Percentiles rank a stretch among this genome's conserved stretches.
Conservation (phyloP, 2,329 filamentous ascomycete species). For the Tolypocladium guangdongense region DNA sequence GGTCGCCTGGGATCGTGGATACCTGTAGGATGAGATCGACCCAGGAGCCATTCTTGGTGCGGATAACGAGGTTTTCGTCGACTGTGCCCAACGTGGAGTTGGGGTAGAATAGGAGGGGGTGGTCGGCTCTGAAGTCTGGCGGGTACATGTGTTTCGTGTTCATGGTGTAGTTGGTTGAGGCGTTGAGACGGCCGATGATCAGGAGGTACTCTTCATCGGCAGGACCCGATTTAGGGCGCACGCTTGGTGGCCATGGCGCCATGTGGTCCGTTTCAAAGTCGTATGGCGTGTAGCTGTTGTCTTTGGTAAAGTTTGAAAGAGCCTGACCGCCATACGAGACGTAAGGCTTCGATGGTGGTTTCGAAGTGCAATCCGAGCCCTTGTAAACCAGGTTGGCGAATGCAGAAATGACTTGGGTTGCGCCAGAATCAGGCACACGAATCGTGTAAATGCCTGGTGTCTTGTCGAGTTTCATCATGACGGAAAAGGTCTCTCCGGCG, state of each 20-base stretch:
- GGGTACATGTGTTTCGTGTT: not conserved
- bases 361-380: not conserved
- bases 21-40: slow-evolving; percentile 22
- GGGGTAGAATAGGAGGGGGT: slow-evolving; percentile 3
- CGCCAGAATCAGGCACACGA: slow-evolving; percentile 8
- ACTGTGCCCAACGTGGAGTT: not conserved
- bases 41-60: slow-evolving; percentile 21
- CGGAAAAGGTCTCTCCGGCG: slow-evolving; percentile 27
- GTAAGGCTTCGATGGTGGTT: not conserved
- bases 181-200: not conserved
- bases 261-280: not conserved
- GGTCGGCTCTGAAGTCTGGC: slow-evolving; percentile 1
- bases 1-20: slow-evolving; percentile 8
- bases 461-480: slow-evolving; percentile 29
- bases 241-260: slow-evolving; percentile 1
- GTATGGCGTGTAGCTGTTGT: not conserved
- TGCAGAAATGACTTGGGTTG: slow-evolving; percentile 9
- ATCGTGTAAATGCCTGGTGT: slow-evolving; percentile 24
- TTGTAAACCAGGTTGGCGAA: not conserved
- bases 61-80: slow-evolving; percentile 4
- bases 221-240: not conserved
- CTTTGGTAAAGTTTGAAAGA: not conserved
- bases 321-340: not conserved
- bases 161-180: slow-evolving; percentile 2
- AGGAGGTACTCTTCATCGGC: slow-evolving; percentile 1